phyloP scores from a whole-genome alignment of 2,329 filamentous ascomycete species.

The Alternaria viburni region DNA sequence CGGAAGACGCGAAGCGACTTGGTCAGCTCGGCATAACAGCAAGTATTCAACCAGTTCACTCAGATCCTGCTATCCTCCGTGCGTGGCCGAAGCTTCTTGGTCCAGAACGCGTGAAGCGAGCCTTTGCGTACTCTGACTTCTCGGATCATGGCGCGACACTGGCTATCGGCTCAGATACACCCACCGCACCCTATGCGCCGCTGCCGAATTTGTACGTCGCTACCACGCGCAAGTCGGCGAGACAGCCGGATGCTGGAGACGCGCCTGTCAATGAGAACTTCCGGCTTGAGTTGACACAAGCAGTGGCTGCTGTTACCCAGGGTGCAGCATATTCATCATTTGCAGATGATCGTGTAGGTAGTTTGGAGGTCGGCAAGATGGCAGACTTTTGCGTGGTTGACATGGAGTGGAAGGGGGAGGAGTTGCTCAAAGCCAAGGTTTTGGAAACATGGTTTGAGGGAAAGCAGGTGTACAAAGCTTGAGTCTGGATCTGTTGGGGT shows the following conservation, averaged over 20 bases:
- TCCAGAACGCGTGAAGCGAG: conserved; percentile 59
- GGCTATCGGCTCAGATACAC: conserved; percentile 65
- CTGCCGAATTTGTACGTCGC: conserved; percentile 66
- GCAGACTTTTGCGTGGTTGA: conserved; percentile 66
- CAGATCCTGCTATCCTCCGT: conserved; percentile 71
- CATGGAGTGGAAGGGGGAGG: conserved; percentile 57
- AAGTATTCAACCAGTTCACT: conserved; percentile 91
- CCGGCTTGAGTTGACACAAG: conserved; percentile 60
- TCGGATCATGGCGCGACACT: conserved; percentile 59
- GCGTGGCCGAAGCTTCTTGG: conserved; percentile 68
- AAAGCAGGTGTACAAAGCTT: conserved; percentile 29
- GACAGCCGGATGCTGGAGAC: conserved; percentile 52
- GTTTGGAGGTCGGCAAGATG: conserved; percentile 58
- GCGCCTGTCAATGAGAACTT: conserved; percentile 61
- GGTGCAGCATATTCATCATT: conserved; percentile 67
- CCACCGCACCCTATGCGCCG: conserved; percentile 63
- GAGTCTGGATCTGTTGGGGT: neutral
- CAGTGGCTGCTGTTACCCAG: conserved; percentile 60
- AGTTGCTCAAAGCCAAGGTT: conserved; percentile 56
- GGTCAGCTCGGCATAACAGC: conserved; percentile 74
- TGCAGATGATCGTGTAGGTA: conserved; percentile 61
- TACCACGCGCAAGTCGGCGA: conserved; percentile 62
- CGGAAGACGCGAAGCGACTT: conserved; percentile 62
- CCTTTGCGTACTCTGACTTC: conserved; percentile 70
- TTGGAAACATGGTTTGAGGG: conserved; percentile 63